Percentiles rank a stretch among this genome's conserved stretches.
Evolutionary conservation across 2,329 filamentous ascomycete genomes (phyloP).

Genomic region (Sclerotinia trifoliorum): DNA sequence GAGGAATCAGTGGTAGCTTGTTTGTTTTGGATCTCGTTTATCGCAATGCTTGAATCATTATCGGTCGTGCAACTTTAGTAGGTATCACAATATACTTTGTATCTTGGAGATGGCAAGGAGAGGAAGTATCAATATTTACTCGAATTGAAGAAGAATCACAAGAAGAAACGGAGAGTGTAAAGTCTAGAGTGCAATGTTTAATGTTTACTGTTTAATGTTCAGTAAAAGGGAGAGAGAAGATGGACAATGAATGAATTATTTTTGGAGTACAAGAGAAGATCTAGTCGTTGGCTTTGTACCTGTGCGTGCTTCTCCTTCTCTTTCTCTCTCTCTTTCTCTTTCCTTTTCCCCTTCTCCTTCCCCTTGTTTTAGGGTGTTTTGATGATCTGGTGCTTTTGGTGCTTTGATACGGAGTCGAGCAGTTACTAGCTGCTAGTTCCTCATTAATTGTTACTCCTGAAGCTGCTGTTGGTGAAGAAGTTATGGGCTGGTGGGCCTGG

Average conservation of each 20-base stretch:
- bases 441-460: neutral
- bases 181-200: neutral
- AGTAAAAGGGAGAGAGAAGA: neutral
- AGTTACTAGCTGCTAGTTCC: no score
- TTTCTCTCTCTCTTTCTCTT: neutral
- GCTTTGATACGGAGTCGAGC: neutral
- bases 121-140: constrained; percentile 12
- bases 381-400: constrained; percentile 2
- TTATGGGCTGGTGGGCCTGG: neutral
- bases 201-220: neutral
- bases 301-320: neutral
- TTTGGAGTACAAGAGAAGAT: constrained; percentile 2
- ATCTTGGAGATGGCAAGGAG: neutral
- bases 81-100: neutral
- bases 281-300: constrained; percentile 14
- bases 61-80: constrained; percentile 2
- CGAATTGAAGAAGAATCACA: neutral
- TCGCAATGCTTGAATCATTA: constrained; percentile 20
- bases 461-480: neutral
- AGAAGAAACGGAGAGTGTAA: neutral
- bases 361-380: neutral
- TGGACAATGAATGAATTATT: constrained; percentile 2
- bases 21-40: constrained; percentile 17
- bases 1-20: neutral
- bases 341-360: neutral